Base-by-base conservation (phyloP, 148 eudicot genomes). In the Agrostemma githago region DNA sequence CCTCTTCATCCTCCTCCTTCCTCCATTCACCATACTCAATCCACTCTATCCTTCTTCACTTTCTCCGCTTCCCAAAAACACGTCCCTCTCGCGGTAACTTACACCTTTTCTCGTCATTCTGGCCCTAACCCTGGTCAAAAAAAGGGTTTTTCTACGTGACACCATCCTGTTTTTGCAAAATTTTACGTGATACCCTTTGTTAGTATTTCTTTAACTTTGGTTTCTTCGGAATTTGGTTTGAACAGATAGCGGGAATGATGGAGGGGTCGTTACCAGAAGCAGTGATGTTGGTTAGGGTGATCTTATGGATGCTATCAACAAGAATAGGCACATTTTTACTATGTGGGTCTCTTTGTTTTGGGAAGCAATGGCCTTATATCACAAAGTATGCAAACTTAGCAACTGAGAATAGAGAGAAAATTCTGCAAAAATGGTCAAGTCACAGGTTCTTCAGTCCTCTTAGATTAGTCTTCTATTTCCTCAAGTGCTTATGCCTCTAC, bases 281-380 rank as follows among this genome's bases (percentile, higher is more conserved):
- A 17, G 73, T 65, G 62, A 41, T 88, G 2, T 60, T 91, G 43
- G 83, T 82, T 17, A 85, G 84, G 66, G 69, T 62, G 56, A 60
- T 86, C 1, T 8, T 88, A 21, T 82, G 65, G 76, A 6, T 89
- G 10, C 71, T 92, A 11, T 88, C 95, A 15, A 86, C 87, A 38
- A 88, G 87, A 79, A 6, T 89, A 42, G 97, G 97, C 53, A 89
- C 92, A 19, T 46, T 92, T 6, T 60, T 89, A 74, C 82, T 92
- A 0, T 85, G 89, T 72, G 95, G 97, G 21, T 71, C 63, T 20
- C 75, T 80, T 10, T 81, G 92, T 75, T 81, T 92, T 37, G 68
- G 73, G 15, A 73, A 78, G 4, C 54, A 83, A 73, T 89, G 92
- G 92, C 97, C 97, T 20, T 89, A 66, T 70, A n/a, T 92, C 11